Evolutionary conservation across 495 filamentous ascomycete genomes (phyloP).

Genomic region (Penicillium malachiteum): DNA sequence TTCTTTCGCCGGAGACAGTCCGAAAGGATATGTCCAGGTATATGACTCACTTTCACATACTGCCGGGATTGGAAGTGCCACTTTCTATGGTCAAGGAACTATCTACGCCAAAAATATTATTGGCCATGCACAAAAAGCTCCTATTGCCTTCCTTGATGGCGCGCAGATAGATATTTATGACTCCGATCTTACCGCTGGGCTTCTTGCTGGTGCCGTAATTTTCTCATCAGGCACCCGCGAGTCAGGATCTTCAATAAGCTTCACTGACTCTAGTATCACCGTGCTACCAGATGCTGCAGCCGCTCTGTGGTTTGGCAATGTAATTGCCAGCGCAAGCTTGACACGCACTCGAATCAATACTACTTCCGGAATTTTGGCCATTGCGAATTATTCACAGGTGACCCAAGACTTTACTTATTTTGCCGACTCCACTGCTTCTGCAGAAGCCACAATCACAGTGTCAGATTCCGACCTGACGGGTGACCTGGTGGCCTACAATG

Average conservation of each 20-base stretch:
- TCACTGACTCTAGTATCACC: not conserved
- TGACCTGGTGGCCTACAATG: slow-evolving; percentile 10
- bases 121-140: slow-evolving; percentile 3
- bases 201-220: slow-evolving; percentile 5
- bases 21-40: slow-evolving; percentile 13
- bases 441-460: slow-evolving; percentile 1
- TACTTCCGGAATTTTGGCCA: slow-evolving; percentile 3
- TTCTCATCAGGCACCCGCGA: not conserved
- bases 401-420: slow-evolving; percentile 10
- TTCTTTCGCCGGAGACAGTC: slow-evolving; percentile 15
- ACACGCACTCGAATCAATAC: slow-evolving; percentile 1
- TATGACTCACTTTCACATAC: slow-evolving; percentile 13
- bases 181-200: slow-evolving; percentile 4
- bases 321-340: slow-evolving; percentile 5
- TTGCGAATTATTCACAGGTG: slow-evolving; percentile 8
- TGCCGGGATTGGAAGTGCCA: slow-evolving; percentile 15
- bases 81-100: slow-evolving; percentile 9
- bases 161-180: not conserved
- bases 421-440: slow-evolving; percentile 4
- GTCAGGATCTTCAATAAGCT: not conserved
- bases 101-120: slow-evolving; percentile 4
- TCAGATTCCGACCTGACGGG: slow-evolving; percentile 2
- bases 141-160: slow-evolving; percentile 6
- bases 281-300: not conserved
- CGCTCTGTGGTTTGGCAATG: slow-evolving; percentile 11